Evolutionary conservation across 306 rosid species (phyloP).

Genomic region (Cyamopsis tetragonoloba): DNA sequence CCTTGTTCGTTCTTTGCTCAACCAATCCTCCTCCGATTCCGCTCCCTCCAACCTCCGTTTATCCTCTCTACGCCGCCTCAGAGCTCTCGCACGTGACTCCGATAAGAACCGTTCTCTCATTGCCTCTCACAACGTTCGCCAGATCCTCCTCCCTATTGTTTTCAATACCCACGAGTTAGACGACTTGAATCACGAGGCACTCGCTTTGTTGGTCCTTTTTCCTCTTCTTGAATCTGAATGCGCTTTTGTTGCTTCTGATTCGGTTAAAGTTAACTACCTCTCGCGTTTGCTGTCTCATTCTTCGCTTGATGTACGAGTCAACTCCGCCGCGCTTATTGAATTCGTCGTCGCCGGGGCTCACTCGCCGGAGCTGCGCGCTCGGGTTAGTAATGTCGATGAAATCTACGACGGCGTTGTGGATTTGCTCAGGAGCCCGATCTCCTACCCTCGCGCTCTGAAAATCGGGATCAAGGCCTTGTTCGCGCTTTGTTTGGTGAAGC

Average conservation of each 20-base stretch:
- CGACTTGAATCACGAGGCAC: slow-evolving; percentile 63
- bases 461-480: slow-evolving; percentile 75
- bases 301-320: slow-evolving; percentile 58
- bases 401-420: slow-evolving; percentile 71
- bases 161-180: slow-evolving; percentile 28
- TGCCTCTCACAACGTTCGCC: slow-evolving; percentile 47
- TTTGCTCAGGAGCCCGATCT: slow-evolving; percentile 44
- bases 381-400: slow-evolving; percentile 54
- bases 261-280: slow-evolving; percentile 36
- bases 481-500: slow-evolving; percentile 70
- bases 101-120: slow-evolving; percentile 78
- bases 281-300: slow-evolving; percentile 42
- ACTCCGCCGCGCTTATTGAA: slow-evolving; percentile 76
- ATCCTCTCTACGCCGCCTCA: slow-evolving; percentile 62
- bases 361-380: slow-evolving; percentile 57
- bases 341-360: slow-evolving; percentile 63
- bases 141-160: slow-evolving; percentile 34
- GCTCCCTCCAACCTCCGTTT: slow-evolving; percentile 36
- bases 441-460: slow-evolving; percentile 63
- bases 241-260: slow-evolving; percentile 43
- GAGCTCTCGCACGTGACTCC: slow-evolving; percentile 75
- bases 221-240: slow-evolving; percentile 64
- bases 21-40: slow-evolving; percentile 54
- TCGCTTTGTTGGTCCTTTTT: slow-evolving; percentile 58
- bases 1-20: slow-evolving; percentile 51